Evolutionary conservation across 2,329 filamentous ascomycete genomes (phyloP).

Genomic region (Rhexocercosporidium sp.): DNA sequence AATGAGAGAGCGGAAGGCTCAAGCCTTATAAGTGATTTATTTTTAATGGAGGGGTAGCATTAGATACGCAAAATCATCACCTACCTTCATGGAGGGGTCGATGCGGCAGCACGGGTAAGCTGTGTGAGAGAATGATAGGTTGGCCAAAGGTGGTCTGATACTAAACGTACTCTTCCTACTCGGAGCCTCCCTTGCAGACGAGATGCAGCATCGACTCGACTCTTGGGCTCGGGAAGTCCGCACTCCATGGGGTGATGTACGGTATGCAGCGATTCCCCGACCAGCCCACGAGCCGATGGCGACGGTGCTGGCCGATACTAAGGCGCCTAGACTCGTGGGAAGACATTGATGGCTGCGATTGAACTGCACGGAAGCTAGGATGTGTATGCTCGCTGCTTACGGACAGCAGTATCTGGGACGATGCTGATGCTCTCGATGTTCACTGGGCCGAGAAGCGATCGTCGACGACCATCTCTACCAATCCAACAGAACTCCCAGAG

Average conservation of each 20-base stretch:
- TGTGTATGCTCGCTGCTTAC: not conserved
- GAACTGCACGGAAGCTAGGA: constrained; percentile 2
- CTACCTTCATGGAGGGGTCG: constrained; percentile 19
- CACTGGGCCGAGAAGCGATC: not conserved
- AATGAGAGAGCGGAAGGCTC: constrained; percentile 10
- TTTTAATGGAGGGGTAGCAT: constrained; percentile 15
- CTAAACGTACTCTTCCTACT: constrained; percentile 1
- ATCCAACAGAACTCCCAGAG: not conserved
- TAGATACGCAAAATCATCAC: not conserved
- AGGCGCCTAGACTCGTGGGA: not conserved
- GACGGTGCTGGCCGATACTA: constrained; percentile 18
- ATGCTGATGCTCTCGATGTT: not conserved
- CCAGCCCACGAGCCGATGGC: constrained; percentile 1
- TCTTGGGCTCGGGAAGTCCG: constrained; percentile 7
- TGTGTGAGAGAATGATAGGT: constrained; percentile 17
- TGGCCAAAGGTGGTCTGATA: constrained; percentile 27
- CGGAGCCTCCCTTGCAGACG: not conserved
- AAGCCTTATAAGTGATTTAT: constrained; percentile 23
- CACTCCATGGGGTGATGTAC: constrained; percentile 23
- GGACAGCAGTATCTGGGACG: not conserved
- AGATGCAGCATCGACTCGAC: constrained; percentile 19
- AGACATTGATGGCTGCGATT: not conserved
- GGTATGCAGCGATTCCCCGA: constrained; percentile 12
- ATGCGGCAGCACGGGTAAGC: constrained; percentile 24
- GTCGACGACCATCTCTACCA: not conserved